Conservation (phyloP, 2,329 filamentous ascomycete genomes). For the Fusarium mexicanum region DNA sequence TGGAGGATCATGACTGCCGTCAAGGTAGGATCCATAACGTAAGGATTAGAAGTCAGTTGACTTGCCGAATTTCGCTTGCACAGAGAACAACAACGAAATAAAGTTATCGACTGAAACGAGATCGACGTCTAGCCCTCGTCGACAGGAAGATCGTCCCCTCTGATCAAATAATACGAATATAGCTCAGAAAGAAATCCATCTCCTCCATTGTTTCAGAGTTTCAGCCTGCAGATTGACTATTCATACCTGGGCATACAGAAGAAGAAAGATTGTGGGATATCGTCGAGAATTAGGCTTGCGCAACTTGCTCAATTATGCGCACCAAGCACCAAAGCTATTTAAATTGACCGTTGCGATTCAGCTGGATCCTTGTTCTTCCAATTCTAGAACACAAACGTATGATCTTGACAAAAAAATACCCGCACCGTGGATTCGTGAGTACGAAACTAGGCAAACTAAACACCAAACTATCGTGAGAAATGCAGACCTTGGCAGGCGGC, state of each 20-base stretch:
- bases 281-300: neutral
- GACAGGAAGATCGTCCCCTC: neutral
- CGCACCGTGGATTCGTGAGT: neutral
- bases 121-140: neutral
- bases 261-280: neutral
- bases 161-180: neutral
- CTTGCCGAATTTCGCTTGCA: neutral
- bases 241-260: neutral
- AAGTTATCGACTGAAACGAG: neutral
- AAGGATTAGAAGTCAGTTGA: neutral
- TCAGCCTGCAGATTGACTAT: neutral
- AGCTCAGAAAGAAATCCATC: neutral
- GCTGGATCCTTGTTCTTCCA: neutral
- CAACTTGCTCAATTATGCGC: neutral
- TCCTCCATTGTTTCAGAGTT: neutral
- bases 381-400: constrained; percentile 9
- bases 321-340: neutral
- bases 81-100: neutral
- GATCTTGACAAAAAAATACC: constrained; percentile 7
- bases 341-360: neutral
- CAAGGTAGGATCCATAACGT: neutral
- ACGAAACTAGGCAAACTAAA: neutral
- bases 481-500: neutral
- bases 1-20: neutral
- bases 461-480: neutral